phyloP scores from a whole-genome alignment of 192 early-diverging fungal genomes.

The Dissophora globulifera region DNA sequence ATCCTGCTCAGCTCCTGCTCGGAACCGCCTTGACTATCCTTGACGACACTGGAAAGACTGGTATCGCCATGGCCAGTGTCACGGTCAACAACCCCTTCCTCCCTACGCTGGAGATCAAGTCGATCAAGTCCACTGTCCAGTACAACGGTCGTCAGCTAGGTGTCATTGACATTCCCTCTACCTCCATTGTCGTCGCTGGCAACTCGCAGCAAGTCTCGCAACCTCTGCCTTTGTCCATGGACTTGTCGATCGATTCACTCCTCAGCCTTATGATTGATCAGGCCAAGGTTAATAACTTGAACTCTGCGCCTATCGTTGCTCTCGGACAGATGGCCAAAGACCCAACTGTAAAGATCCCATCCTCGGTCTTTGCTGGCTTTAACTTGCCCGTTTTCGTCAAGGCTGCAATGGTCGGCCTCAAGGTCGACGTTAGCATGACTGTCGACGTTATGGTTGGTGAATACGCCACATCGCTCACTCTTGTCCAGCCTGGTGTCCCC shows the following conservation, averaged over 20 bases:
- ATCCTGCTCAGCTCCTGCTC: slow-evolving; percentile 56
- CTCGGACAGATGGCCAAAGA: slow-evolving; percentile 53
- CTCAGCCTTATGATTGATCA: slow-evolving; percentile 58
- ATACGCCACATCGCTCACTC: slow-evolving; percentile 55
- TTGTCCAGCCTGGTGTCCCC: slow-evolving; percentile 55
- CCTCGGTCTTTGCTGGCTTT: slow-evolving; percentile 57
- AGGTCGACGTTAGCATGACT: slow-evolving; percentile 58
- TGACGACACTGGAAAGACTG: slow-evolving; percentile 53
- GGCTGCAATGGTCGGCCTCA: slow-evolving; percentile 58
- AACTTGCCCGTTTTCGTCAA: slow-evolving; percentile 58
- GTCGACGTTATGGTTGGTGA: slow-evolving; percentile 60
- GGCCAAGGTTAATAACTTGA: slow-evolving; percentile 55
- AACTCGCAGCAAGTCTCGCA: slow-evolving; percentile 46
- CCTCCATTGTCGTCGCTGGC: slow-evolving; percentile 55
- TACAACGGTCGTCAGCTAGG: slow-evolving; percentile 58
- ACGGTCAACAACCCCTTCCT: slow-evolving; percentile 66
- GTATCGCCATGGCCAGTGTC: slow-evolving; percentile 58
- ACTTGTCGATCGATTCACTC: slow-evolving; percentile 60
- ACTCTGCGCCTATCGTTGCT: slow-evolving; percentile 56
- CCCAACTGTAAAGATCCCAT: slow-evolving; percentile 36
- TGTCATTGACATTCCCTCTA: slow-evolving; percentile 58
- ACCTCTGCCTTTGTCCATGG: slow-evolving; percentile 57
- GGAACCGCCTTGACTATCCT: slow-evolving; percentile 55
- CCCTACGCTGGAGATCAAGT: slow-evolving; percentile 58
- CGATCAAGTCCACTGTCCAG: slow-evolving; percentile 57